A percentile compares a stretch with the other conserved stretches of the same genome.
Conservation (phyloP, 192 early-diverging fungal species). For the Entophlyctis luteolus region DNA sequence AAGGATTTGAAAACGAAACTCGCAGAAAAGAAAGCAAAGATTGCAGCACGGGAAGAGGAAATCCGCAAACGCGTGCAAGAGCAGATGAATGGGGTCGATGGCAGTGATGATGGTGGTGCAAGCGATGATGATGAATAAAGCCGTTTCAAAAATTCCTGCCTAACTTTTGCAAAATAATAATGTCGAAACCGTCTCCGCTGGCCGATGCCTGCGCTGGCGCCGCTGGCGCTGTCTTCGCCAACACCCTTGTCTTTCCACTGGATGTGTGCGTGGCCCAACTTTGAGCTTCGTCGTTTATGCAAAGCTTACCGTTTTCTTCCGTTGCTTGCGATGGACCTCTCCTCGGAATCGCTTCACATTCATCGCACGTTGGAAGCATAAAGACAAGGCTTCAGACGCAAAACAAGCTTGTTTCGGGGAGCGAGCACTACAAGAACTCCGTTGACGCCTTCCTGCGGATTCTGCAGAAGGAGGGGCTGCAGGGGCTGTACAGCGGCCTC, state of each 20-base stretch:
- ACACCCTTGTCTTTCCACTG: constrained; percentile 87
- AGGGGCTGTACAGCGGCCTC: constrained; percentile 86
- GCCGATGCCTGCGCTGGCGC: constrained; percentile 91
- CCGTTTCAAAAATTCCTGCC: constrained; percentile 3
- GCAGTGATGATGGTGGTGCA: neutral
- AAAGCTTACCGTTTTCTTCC: neutral
- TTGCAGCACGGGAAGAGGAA: constrained; percentile 48
- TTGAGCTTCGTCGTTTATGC: neutral
- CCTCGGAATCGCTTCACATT: neutral
- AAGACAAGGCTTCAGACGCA: constrained; percentile 98
- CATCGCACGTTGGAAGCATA: constrained; percentile 51
- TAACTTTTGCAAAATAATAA: neutral
- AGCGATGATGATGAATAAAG: neutral
- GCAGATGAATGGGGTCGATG: too few species aligned
- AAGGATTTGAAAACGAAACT: constrained; percentile 66
- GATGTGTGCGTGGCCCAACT: constrained; percentile 72
- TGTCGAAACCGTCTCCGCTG: constrained; percentile 67
- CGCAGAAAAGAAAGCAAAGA: constrained; percentile 47
- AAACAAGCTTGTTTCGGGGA: constrained; percentile 50
- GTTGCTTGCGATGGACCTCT: neutral
- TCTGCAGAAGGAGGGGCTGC: constrained; percentile 71
- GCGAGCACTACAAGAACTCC: constrained; percentile 59
- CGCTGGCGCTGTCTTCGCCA: constrained; percentile 85
- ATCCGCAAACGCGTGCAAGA: constrained; percentile 38
- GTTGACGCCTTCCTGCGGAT: constrained; percentile 83